A percentile compares a stretch with the other conserved stretches of the same genome.
Evolutionary conservation across 495 filamentous ascomycete genomes (phyloP).

Genomic region (Xylaria acuta): DNA sequence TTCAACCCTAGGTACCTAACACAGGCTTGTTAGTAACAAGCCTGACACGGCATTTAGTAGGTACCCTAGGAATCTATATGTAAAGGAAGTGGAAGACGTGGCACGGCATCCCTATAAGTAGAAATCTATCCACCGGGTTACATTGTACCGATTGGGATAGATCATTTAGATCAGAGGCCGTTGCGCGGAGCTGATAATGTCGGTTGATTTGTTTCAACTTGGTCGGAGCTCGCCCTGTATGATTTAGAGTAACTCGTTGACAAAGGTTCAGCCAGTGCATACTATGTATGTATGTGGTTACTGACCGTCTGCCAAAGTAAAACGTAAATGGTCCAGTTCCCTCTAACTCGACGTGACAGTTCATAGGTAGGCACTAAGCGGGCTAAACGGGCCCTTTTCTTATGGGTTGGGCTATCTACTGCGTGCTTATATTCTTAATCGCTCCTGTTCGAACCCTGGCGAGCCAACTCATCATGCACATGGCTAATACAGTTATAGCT

Average conservation of each 20-base stretch:
- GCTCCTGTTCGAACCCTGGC: not conserved
- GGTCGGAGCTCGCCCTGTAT: not conserved
- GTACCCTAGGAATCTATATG: too few species aligned
- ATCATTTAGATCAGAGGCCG: not conserved
- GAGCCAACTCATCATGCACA: constrained; percentile 23
- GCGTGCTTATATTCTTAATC: not conserved
- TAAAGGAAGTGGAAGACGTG: not conserved
- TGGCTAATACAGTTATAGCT: not conserved
- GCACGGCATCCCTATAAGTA: not conserved
- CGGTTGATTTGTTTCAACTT: not conserved
- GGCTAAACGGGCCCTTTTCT: not conserved
- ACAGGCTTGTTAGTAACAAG: not conserved
- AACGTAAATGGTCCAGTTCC: not conserved
- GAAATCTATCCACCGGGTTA: not conserved
- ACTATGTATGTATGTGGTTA: too few species aligned
- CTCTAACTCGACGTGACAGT: not conserved
- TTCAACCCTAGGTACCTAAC: not conserved
- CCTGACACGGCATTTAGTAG: not conserved
- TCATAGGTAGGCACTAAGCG: not conserved
- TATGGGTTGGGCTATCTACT: not conserved
- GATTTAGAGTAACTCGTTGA: not conserved
- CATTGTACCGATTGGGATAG: not conserved
- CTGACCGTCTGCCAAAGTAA: not conserved
- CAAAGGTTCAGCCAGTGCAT: not conserved
- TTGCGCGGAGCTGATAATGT: not conserved